Conservation (phyloP, 768 basidiomycete species). For the Daedalea quercina region DNA sequence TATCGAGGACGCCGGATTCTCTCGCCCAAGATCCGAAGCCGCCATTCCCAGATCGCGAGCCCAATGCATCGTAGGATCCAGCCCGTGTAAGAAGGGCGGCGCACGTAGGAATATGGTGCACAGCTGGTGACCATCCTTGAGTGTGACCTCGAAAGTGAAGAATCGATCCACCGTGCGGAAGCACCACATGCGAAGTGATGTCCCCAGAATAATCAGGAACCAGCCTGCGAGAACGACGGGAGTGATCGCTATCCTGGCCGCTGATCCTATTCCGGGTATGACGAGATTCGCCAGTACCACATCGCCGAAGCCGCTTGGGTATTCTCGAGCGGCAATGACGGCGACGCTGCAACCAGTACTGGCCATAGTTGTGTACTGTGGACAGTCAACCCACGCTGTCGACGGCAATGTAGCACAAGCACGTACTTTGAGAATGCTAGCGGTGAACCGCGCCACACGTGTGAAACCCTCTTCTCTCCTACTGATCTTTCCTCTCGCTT, state of each 20-base stretch:
- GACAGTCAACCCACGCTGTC: no score
- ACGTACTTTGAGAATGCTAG: neutral
- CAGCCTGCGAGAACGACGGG: conserved; percentile 11
- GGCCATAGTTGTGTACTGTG: neutral
- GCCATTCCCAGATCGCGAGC: conserved; percentile 4
- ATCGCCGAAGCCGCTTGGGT: neutral
- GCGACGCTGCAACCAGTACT: neutral
- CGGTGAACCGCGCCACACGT: neutral
- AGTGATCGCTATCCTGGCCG: conserved; percentile 2
- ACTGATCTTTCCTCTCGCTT: no score
- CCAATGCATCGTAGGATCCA: conserved; percentile 7
- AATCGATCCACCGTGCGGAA: conserved; percentile 19
- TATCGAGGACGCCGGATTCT: conserved; percentile 10
- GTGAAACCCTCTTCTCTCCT: neutral
- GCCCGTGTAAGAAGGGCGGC: conserved; percentile 23
- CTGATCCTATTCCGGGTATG: neutral
- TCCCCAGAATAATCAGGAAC: conserved; percentile 8
- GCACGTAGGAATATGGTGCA: conserved; percentile 24
- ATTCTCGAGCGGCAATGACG: neutral
- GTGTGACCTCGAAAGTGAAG: conserved; percentile 23
- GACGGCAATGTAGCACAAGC: neutral
- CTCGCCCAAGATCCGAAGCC: conserved; percentile 12
- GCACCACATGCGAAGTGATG: conserved; percentile 11
- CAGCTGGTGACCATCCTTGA: conserved; percentile 19
- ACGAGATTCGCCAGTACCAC: neutral